phyloP scores from a whole-genome alignment of 208 protist genomes.

The Trypanosoma avium region DNA sequence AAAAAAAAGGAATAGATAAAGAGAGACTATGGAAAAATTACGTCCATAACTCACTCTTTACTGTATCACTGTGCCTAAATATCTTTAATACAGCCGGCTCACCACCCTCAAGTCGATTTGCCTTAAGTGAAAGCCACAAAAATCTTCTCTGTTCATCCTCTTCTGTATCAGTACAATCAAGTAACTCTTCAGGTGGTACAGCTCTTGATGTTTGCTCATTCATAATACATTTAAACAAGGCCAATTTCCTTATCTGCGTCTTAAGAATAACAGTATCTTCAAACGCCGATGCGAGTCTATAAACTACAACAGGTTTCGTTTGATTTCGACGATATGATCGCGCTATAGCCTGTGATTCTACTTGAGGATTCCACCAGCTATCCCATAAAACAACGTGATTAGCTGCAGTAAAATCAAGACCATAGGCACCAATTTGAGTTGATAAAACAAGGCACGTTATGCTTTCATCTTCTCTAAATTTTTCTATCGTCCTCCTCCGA shows the following conservation, averaged over 20 bases:
- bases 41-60: slow-evolving; percentile 30
- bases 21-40: slow-evolving; percentile 16
- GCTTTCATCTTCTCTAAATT: slow-evolving; percentile 56
- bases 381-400: slow-evolving; percentile 99
- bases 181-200: slow-evolving; percentile 43
- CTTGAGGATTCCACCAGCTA: slow-evolving; percentile 98
- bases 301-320: slow-evolving; percentile 95
- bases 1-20: too few species aligned
- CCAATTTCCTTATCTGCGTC: slow-evolving; percentile 73
- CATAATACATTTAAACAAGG: slow-evolving; percentile 80
- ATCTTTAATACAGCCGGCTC: slow-evolving; percentile 42
- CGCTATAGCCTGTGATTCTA: slow-evolving; percentile 95
- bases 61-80: slow-evolving; percentile 56
- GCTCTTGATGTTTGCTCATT: slow-evolving; percentile 58
- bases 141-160: slow-evolving; percentile 38
- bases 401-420: slow-evolving; percentile 98
- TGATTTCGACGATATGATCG: slow-evolving; percentile 98
- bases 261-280: slow-evolving; percentile 59
- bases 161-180: slow-evolving; percentile 61
- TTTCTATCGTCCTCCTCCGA: slow-evolving; percentile 47
- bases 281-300: slow-evolving; percentile 86
- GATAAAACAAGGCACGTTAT: slow-evolving; percentile 91
- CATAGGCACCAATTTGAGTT: slow-evolving; percentile 96
- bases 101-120: slow-evolving; percentile 41
- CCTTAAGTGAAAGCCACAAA: slow-evolving; percentile 68